phyloP scores from a whole-genome alignment of 116 monocot species.

The Papilionanthe hybrid region DNA sequence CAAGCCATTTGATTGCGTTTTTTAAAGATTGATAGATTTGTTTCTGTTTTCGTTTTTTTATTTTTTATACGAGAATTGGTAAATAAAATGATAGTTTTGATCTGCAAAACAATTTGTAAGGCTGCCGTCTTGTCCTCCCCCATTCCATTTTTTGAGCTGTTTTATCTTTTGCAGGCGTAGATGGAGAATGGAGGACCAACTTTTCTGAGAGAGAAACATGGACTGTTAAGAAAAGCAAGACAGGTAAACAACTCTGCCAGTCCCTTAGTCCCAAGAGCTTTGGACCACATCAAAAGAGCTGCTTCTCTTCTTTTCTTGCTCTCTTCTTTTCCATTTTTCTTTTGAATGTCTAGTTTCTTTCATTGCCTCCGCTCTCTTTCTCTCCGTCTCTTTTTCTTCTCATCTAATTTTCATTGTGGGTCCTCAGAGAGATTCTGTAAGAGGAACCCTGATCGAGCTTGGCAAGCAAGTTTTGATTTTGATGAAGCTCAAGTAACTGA shows the following conservation, averaged over 20 bases:
- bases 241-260: constrained; percentile 27
- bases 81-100: constrained; percentile 7
- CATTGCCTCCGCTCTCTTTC: constrained; percentile 2
- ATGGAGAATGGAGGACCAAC: constrained; percentile 59
- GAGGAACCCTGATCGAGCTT: constrained; percentile 14
- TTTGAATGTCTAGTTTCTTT: neutral
- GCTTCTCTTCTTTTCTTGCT: constrained; percentile 10
- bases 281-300: constrained; percentile 18
- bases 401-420: constrained; percentile 10
- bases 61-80: neutral
- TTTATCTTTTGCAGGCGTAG: constrained; percentile 20
- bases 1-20: neutral
- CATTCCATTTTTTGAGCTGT: constrained; percentile 16
- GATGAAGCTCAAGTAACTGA: constrained; percentile 23
- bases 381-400: constrained; percentile 2
- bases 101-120: neutral
- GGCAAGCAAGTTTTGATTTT: constrained; percentile 13
- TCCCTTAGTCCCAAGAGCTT: constrained; percentile 5
- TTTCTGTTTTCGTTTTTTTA: neutral
- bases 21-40: neutral
- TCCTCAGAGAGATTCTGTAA: constrained; percentile 30
- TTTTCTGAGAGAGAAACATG: constrained; percentile 77
- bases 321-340: constrained; percentile 2
- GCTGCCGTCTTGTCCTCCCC: constrained; percentile 6
- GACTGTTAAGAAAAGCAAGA: constrained; percentile 85